phyloP scores from a whole-genome alignment of 2,329 filamentous ascomycete genomes.

The Fusarium subtropicale region DNA sequence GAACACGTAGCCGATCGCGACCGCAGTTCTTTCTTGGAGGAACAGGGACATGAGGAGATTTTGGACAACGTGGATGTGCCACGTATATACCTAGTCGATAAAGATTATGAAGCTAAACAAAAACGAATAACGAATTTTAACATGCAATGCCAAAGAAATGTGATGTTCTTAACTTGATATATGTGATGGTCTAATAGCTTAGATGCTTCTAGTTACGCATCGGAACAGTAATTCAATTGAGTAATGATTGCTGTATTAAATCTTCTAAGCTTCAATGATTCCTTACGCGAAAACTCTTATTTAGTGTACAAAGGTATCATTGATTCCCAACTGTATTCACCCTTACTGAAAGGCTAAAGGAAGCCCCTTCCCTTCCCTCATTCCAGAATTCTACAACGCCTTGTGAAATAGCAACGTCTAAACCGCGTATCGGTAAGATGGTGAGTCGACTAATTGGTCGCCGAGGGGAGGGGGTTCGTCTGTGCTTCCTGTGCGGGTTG shows the following conservation, averaged over 20 bases:
- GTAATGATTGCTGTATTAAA: neutral
- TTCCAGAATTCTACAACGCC: slow-evolving; percentile 14
- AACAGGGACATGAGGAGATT: slow-evolving; percentile 9
- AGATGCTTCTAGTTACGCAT: neutral
- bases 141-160: neutral
- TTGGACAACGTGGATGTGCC: slow-evolving; percentile 3
- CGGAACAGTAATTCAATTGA: neutral
- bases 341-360: slow-evolving; percentile 8
- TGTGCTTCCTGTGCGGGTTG: slow-evolving; percentile 24
- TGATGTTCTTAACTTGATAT: neutral
- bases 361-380: neutral
- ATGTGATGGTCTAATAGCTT: neutral
- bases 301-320: slow-evolving; percentile 47
- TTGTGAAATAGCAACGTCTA: neutral
- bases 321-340: slow-evolving; percentile 27
- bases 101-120: slow-evolving; percentile 15
- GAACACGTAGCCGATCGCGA: slow-evolving; percentile 8
- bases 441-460: slow-evolving; percentile 8
- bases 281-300: slow-evolving; percentile 17
- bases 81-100: slow-evolving; percentile 19
- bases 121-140: slow-evolving; percentile 5
- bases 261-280: neutral
- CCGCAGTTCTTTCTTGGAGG: slow-evolving; percentile 11
- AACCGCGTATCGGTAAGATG: slow-evolving; percentile 1
- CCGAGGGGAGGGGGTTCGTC: slow-evolving; percentile 14